A percentile compares a stretch with the other conserved stretches of the same genome.
phyloP scores from a whole-genome alignment of 2,329 filamentous ascomycete species.

The Aureobasidium leucospermi region DNA sequence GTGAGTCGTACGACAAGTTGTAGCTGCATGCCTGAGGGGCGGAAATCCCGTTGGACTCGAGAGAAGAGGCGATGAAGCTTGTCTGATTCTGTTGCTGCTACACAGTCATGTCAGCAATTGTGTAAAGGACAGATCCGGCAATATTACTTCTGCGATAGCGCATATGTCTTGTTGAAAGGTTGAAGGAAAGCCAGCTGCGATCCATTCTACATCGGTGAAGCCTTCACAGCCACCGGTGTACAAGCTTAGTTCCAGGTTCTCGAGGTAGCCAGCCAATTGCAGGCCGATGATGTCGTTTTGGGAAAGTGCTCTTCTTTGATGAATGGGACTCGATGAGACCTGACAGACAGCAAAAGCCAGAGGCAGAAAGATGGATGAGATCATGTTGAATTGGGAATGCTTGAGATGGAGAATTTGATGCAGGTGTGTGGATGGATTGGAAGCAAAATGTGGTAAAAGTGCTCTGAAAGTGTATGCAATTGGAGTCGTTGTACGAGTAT shows the following conservation, averaged over 20 bases:
- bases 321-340: slow-evolving; percentile 1
- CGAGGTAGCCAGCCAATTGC: slow-evolving; percentile 26
- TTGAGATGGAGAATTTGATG: not conserved
- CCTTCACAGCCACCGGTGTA: slow-evolving; percentile 24
- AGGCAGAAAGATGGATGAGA: not conserved
- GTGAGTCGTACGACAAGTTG: slow-evolving; percentile 21
- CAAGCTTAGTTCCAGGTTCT: slow-evolving; percentile 24
- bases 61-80: slow-evolving; percentile 12
- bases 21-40: slow-evolving; percentile 25
- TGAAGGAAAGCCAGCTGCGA: slow-evolving; percentile 22
- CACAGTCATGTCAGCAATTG: not conserved
- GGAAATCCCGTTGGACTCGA: slow-evolving; percentile 21
- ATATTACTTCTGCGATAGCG: slow-evolving; percentile 19
- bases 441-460: not conserved
- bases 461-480: not conserved
- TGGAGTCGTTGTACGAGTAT: not conserved
- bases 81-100: slow-evolving; percentile 9
- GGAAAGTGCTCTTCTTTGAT: slow-evolving; percentile 10
- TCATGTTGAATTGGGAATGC: not conserved
- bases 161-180: slow-evolving; percentile 26
- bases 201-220: slow-evolving; percentile 22
- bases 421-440: not conserved
- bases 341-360: not conserved
- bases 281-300: slow-evolving; percentile 17
- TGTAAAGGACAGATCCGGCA: not conserved